Conservation (phyloP, 2,329 filamentous ascomycete genomes). For the Arthrobotrys iridis region DNA sequence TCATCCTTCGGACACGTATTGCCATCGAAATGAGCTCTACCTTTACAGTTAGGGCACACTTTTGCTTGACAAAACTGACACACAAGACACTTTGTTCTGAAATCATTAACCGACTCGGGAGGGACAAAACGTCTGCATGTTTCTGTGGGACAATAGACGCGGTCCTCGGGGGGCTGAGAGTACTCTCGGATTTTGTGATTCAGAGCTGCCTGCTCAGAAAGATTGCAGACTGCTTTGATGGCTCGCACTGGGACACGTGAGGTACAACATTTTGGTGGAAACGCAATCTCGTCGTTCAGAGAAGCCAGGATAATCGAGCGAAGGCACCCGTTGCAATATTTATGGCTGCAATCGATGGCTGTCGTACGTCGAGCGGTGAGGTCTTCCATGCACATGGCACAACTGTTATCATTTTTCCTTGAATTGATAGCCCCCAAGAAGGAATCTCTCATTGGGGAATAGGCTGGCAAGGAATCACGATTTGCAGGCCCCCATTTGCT, state of each 20-base stretch:
- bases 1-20: slow-evolving; percentile 36
- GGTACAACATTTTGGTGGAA: slow-evolving; percentile 51
- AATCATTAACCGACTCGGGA: slow-evolving; percentile 47
- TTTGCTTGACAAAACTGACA: slow-evolving; percentile 50
- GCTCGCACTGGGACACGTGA: slow-evolving; percentile 39
- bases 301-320: slow-evolving; percentile 43
- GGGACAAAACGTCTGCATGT: slow-evolving; percentile 38
- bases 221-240: slow-evolving; percentile 36
- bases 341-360: slow-evolving; percentile 40
- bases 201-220: slow-evolving; percentile 38
- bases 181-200: slow-evolving; percentile 53
- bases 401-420: slow-evolving; percentile 35
- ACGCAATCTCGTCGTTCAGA: slow-evolving; percentile 49
- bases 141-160: slow-evolving; percentile 39
- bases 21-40: slow-evolving; percentile 31
- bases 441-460: slow-evolving; percentile 51
- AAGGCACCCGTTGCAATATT: slow-evolving; percentile 45
- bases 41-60: slow-evolving; percentile 36
- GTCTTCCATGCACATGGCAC: slow-evolving; percentile 52
- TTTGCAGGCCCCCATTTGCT: slow-evolving; percentile 49
- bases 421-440: slow-evolving; percentile 23
- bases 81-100: slow-evolving; percentile 46
- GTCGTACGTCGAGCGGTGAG: slow-evolving; percentile 37
- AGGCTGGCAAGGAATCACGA: slow-evolving; percentile 43
- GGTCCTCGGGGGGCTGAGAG: slow-evolving; percentile 31